Evolutionary conservation across 495 filamentous ascomycete genomes (phyloP).

Genomic region (Talaromyces thailandensis): DNA sequence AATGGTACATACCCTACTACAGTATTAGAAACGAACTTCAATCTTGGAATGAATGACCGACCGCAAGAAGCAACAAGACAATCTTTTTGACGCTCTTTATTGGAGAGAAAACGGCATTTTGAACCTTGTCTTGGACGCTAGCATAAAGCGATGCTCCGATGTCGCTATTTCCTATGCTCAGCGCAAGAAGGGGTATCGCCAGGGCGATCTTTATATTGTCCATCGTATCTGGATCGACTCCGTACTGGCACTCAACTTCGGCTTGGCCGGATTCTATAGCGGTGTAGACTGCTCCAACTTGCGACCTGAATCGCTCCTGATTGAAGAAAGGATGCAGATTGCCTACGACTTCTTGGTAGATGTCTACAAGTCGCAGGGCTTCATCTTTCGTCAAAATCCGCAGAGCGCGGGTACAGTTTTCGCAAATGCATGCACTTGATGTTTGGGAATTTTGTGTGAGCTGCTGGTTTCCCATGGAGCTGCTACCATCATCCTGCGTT

Average conservation of each 20-base stretch:
- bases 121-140: neutral
- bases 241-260: neutral
- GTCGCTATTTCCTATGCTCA: neutral
- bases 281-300: neutral
- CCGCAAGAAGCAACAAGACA: neutral
- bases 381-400: neutral
- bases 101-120: neutral
- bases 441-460: neutral
- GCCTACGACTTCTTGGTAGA: neutral
- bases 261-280: neutral
- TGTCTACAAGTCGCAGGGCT: neutral
- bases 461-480: neutral
- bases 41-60: neutral
- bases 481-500: neutral
- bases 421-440: neutral
- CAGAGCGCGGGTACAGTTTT: neutral
- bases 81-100: neutral
- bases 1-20: neutral
- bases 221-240: neutral
- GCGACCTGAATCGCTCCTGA: neutral
- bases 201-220: neutral
- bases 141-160: neutral
- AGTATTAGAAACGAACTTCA: neutral
- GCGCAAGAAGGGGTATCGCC: neutral
- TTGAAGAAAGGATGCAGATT: neutral